phyloP scores from a whole-genome alignment of 1,284 basidiomycete species.

The Naganishia sp. region DNA sequence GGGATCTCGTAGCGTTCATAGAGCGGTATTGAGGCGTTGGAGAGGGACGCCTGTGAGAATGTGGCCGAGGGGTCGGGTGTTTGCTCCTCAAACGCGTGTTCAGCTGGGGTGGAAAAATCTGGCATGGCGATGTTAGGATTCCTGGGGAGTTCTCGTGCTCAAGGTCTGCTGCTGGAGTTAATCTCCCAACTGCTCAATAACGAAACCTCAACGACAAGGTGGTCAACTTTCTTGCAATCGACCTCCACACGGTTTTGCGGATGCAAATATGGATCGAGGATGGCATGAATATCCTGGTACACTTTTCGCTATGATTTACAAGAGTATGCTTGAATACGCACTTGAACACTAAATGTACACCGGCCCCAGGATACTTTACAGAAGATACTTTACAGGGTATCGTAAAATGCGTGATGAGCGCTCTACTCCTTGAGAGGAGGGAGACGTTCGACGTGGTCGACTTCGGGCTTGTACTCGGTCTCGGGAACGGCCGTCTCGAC shows the following conservation, averaged over 20 bases:
- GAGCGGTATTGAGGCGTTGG: slow-evolving; percentile 42
- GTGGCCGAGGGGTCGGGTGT: slow-evolving; percentile 31
- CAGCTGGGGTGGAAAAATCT: slow-evolving; percentile 51
- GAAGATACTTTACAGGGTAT: not conserved
- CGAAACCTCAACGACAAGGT: not conserved
- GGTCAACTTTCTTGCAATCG: slow-evolving; percentile 16
- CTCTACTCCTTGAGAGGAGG: slow-evolving; percentile 29
- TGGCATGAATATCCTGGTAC: not conserved
- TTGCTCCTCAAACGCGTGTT: slow-evolving; percentile 47
- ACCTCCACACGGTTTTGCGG: slow-evolving; percentile 10
- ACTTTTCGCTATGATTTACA: not conserved
- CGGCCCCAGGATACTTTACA: not conserved
- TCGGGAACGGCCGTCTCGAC: slow-evolving; percentile 27
- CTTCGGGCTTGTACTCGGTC: slow-evolving; percentile 30
- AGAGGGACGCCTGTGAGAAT: slow-evolving; percentile 40
- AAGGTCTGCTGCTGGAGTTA: not conserved
- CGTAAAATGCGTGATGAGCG: too few species aligned
- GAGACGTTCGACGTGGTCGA: slow-evolving; percentile 32
- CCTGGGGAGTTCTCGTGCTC: too few species aligned
- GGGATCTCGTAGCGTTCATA: slow-evolving; percentile 55
- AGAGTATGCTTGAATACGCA: not conserved
- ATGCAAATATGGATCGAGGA: slow-evolving; percentile 6
- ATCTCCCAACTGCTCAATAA: too few species aligned
- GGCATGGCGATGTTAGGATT: slow-evolving; percentile 38
- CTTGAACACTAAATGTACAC: not conserved